Percentiles rank a stretch among this genome's conserved stretches.
Conservation (phyloP, 2,329 filamentous ascomycete genomes). For the Teratosphaeria epicoccoides region DNA sequence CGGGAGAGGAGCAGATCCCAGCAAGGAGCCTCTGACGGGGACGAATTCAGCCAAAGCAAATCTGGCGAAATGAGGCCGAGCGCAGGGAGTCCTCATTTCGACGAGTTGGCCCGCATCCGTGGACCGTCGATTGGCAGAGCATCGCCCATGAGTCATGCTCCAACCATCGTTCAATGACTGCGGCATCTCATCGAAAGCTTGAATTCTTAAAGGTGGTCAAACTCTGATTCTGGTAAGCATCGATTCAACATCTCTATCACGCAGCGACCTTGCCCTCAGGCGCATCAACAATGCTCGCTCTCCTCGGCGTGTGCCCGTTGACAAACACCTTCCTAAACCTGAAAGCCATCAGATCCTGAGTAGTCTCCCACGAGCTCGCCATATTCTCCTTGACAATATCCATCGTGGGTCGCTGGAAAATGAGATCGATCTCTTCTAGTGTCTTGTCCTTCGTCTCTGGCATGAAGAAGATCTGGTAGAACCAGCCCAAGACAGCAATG, state of each 20-base stretch:
- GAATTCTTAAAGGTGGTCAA: too few species aligned
- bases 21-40: constrained; percentile 14
- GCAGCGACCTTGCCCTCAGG: constrained; percentile 1
- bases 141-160: too few species aligned
- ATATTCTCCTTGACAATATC: constrained; percentile 53
- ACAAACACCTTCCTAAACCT: constrained; percentile 39
- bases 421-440: constrained; percentile 60
- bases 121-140: constrained; percentile 6
- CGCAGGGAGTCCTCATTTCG: too few species aligned
- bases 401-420: constrained; percentile 54
- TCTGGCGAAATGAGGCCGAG: too few species aligned
- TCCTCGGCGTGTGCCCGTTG: constrained; percentile 6
- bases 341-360: constrained; percentile 30
- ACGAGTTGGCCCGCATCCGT: background rate
- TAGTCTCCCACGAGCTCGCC: constrained; percentile 34
- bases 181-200: too few species aligned
- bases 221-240: too few species aligned
- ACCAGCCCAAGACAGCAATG: constrained; percentile 58
- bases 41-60: constrained; percentile 1
- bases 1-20: constrained; percentile 27
- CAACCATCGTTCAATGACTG: too few species aligned
- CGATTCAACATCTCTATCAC: too few species aligned
- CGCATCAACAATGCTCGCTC: constrained; percentile 6
- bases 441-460: constrained; percentile 54
- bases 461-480: constrained; percentile 67